Percentiles rank a stretch among this genome's conserved stretches.
phyloP scores from a whole-genome alignment of 2,329 filamentous ascomycete genomes.

The Aureobasidium sp. region DNA sequence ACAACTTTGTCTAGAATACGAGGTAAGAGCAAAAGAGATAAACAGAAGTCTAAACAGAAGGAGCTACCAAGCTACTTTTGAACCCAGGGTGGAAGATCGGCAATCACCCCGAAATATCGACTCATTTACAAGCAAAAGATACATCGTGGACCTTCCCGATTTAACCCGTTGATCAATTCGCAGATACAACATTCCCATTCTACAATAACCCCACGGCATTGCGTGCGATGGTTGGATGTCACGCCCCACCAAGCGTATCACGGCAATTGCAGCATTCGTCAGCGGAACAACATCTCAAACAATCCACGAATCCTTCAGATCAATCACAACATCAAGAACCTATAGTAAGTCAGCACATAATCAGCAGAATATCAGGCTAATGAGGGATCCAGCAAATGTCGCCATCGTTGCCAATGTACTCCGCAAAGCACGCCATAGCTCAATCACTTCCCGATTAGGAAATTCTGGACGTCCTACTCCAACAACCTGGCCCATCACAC shows the following conservation, averaged over 20 bases:
- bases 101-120: background rate
- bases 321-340: background rate
- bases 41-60: background rate
- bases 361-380: background rate
- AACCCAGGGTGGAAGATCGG: background rate
- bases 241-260: background rate
- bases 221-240: constrained; percentile 4
- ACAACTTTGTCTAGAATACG: background rate
- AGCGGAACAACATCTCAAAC: background rate
- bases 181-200: background rate
- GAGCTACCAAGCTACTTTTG: background rate
- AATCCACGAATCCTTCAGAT: background rate
- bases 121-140: background rate
- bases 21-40: background rate
- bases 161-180: background rate
- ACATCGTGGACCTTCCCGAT: background rate
- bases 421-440: constrained; percentile 7
- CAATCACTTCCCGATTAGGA: constrained; percentile 1
- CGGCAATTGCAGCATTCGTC: background rate
- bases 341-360: background rate
- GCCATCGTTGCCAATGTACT: constrained; percentile 4
- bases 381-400: background rate
- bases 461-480: background rate
- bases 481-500: background rate
- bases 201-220: background rate